Evolutionary conservation across 2,329 filamentous ascomycete genomes (phyloP).

Genomic region (Trichoderma sp.): DNA sequence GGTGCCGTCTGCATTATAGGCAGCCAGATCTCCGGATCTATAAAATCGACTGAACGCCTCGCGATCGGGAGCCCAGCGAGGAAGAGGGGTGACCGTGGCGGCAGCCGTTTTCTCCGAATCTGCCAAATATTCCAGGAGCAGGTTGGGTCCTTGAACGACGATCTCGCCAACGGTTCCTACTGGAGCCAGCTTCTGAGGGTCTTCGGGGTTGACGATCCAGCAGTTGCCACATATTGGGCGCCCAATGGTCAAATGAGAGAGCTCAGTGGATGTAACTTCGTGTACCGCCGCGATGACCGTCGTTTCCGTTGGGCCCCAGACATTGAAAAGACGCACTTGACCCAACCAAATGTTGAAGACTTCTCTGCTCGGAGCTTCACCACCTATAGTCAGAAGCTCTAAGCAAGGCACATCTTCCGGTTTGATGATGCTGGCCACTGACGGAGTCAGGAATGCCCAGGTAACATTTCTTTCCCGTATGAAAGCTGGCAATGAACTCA

Average conservation of each 20-base stretch:
- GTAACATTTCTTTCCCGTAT: background rate
- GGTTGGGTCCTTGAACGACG: slow-evolving; percentile 12
- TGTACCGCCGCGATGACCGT: background rate
- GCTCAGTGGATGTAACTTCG: background rate
- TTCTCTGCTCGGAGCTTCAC: slow-evolving; percentile 20
- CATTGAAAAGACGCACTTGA: slow-evolving; percentile 11
- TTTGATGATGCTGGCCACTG: background rate
- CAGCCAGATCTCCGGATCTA: slow-evolving; percentile 12
- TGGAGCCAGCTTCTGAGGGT: background rate
- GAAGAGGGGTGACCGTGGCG: background rate
- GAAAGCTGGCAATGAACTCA: slow-evolving; percentile 11
- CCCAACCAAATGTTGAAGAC: slow-evolving; percentile 23
- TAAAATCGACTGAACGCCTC: slow-evolving; percentile 14
- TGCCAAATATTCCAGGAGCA: slow-evolving; percentile 5
- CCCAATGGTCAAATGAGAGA: slow-evolving; percentile 20
- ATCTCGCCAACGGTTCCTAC: slow-evolving; percentile 15
- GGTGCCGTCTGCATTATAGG: slow-evolving; percentile 21
- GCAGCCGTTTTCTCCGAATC: slow-evolving; percentile 9
- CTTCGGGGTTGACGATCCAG: slow-evolving; percentile 21
- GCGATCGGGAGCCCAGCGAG: slow-evolving; percentile 8
- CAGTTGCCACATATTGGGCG: background rate
- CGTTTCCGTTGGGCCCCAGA: slow-evolving; percentile 24
- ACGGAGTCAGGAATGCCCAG: slow-evolving; percentile 16
- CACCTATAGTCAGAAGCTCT: background rate
- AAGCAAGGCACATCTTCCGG: slow-evolving; percentile 8